Evolutionary conservation across 2,329 filamentous ascomycete genomes (phyloP), one percentile per base, ranked within the genome.

Genomic region (Dryadomyces quercivorus): DNA sequence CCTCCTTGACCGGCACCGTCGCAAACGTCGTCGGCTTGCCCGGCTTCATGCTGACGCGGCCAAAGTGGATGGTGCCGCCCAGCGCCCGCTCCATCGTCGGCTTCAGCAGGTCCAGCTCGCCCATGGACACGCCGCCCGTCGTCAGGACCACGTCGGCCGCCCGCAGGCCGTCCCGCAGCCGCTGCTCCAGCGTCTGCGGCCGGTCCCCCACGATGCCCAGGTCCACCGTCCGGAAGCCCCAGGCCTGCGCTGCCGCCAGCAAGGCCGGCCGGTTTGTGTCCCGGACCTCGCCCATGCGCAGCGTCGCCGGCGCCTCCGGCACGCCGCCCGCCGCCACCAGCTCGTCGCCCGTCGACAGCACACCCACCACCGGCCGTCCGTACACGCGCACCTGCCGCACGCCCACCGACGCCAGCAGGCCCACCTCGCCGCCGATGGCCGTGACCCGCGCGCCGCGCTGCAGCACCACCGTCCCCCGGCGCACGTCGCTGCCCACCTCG

Each of bases 1-100:
- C 77, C 56, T 80, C 73, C 67, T 83, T 84, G 43, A 78, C 73
- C 1, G 88, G 84, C 0, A 97, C 78, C 0, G 89, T 96, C 2
- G 93, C 93, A 67, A 98, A 98, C 0, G 93, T 98, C 0, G 91
- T 96, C 2, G 93, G 93, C 69, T 97, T 98, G 5, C 93, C 93
- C 0, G 93, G 93, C 72, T 98, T 98, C 93, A 98, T 97, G 54
- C 85, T 81, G 2, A 98, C 93, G 3, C 93, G 85, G 22, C 93
- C 93, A 62, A 98, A 98, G 69, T 96, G 93, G 60, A 98, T 95
- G 0, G 85, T 93, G 8, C 93, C 93, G 55, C 90, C 89, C 1
- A 98, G 79, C 1, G 83, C 77, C 45, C 92, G 85, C 72, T 97
- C 93, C 62, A 98, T 88, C 0, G 92, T 97, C 0, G 93, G 92